Base-by-base conservation (phyloP, 169 alveolate genomes). In the Plasmodium ovale region DNA sequence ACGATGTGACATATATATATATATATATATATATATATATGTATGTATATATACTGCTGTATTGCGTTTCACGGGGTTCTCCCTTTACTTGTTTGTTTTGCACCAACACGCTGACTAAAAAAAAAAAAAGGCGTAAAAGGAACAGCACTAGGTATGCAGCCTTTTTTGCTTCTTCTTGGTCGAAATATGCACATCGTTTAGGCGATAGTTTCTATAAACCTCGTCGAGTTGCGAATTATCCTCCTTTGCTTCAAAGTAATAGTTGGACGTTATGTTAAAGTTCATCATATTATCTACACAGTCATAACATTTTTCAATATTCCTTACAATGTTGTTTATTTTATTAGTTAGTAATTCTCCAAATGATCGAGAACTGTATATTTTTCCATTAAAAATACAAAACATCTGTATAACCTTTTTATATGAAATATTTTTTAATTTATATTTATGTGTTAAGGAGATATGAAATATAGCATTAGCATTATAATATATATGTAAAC, bases 301-400 rank as follows among this genome's bases (percentile, higher is more conserved):
- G 33, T 65, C 90, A 29, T 42, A 82, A 51, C 47, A 82, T 19
- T 82, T 82, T 31, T 82, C 84, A 14, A 82, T 58, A 82, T 82
- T 82, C 35, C 68, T 25, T 21, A 82, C 90, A 65, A 82, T 82
- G 29, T 25, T 64, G 47, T 69, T 42, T 65, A 82, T 82, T 82
- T 82, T 82, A 59, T 68, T 82, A 19, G 67, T 82, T 64, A 82
- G 37, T 39, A 82, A 82, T 53, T 82, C 90, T 10, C 90, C 90
- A 44, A 82, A 82, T 7, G 90, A 82, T 16, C 68, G 16, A 1
- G 85, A 65, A 33, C 90, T 82, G 51, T 82, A 82, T 21, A 82
- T 82, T 21, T 82, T 82, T 27, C 90, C 90, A 68, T 82, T 82
- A 37, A 82, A 65, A 51, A 82, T 68, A 51, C 90, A 82, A 21